Evolutionary conservation across 176 grass and related monocot genomes (phyloP).

Genomic region (Cenchrus fungigraminus): DNA sequence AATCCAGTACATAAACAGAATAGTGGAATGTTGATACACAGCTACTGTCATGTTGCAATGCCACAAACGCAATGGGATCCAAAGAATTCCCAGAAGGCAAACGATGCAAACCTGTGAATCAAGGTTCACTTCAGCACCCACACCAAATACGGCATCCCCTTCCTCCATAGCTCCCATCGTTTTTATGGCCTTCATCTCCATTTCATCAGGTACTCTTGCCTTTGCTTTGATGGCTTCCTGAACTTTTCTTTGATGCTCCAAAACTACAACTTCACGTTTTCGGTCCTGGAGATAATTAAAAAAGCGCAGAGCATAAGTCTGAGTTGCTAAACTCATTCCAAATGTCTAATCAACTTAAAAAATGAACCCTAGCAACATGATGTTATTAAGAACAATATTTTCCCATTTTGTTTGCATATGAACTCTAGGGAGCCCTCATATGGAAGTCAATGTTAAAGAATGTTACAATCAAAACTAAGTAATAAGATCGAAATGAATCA

Average conservation of each 20-base stretch:
- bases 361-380: slow-evolving; percentile 20
- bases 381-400: not conserved
- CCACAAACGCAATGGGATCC: not conserved
- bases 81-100: slow-evolving; percentile 22
- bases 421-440: not conserved
- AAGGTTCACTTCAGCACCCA: slow-evolving; percentile 86
- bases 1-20: slow-evolving; percentile 1
- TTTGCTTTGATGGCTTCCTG: slow-evolving; percentile 71
- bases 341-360: slow-evolving; percentile 13
- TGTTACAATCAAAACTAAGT: not conserved
- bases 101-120: slow-evolving; percentile 80
- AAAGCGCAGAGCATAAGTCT: not conserved
- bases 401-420: not conserved
- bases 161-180: slow-evolving; percentile 96
- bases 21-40: not conserved
- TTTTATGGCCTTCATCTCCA: slow-evolving; percentile 97
- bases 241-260: slow-evolving; percentile 85
- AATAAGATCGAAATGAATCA: slow-evolving; percentile 14
- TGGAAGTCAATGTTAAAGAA: not conserved
- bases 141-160: slow-evolving; percentile 88
- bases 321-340: slow-evolving; percentile 26
- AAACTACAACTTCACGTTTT: slow-evolving; percentile 78
- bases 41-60: slow-evolving; percentile 9
- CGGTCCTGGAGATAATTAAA: slow-evolving; percentile 62
- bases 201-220: slow-evolving; percentile 62